phyloP scores from a whole-genome alignment of 2,329 filamentous ascomycete species.

The Leptodontidium sp. region DNA sequence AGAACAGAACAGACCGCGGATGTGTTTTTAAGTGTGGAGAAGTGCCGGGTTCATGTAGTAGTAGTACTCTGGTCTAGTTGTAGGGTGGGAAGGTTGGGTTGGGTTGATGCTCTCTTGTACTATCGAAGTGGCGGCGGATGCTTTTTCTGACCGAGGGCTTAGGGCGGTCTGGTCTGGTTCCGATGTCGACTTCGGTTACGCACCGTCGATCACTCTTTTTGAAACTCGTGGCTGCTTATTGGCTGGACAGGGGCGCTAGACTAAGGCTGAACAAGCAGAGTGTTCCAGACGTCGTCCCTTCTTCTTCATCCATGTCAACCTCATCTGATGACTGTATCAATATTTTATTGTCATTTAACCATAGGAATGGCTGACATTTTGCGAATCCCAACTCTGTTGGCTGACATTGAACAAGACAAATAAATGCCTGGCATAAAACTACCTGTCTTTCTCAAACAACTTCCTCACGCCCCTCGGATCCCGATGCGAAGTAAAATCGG shows the following conservation, averaged over 20 bases:
- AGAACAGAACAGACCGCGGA: slow-evolving; percentile 11
- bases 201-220: slow-evolving; percentile 4
- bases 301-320: background rate
- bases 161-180: background rate
- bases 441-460: too few species aligned
- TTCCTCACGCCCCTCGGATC: too few species aligned
- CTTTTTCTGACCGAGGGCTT: slow-evolving; percentile 8
- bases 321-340: slow-evolving; percentile 5
- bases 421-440: too few species aligned
- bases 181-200: slow-evolving; percentile 10
- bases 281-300: background rate
- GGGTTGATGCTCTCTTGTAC: slow-evolving; percentile 4
- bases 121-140: background rate
- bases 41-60: background rate
- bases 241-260: background rate
- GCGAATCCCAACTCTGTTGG: too few species aligned
- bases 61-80: background rate
- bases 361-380: background rate
- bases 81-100: background rate
- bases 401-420: too few species aligned
- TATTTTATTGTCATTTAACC: background rate
- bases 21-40: slow-evolving; percentile 9
- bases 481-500: background rate
- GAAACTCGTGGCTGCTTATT: background rate
- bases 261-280: slow-evolving; percentile 4